These are phyloP conservation scores for Perkinsus marinus DNA, from an alignment of 169 alveolate species.

Conservation along the genomic window DNA sequence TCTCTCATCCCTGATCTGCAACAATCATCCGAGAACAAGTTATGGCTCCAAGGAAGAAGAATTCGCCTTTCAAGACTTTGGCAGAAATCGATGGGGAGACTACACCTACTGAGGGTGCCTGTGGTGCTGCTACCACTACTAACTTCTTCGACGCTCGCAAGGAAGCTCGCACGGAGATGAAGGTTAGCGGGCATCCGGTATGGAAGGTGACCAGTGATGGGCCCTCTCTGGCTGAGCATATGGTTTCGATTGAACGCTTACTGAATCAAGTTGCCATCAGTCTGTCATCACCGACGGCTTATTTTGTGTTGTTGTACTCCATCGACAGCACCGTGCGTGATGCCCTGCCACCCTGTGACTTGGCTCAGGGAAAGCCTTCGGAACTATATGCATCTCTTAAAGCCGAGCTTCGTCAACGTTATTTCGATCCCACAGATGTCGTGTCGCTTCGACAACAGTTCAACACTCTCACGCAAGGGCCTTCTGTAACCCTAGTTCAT, in stretches of 20 bases:
- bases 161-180: not conserved
- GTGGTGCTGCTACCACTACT: not conserved
- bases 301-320: not conserved
- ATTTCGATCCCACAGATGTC: not conserved
- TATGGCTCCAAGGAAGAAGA: no score
- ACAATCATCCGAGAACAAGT: no score
- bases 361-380: not conserved
- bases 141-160: not conserved
- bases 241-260: not conserved
- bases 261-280: not conserved
- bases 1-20: no score
- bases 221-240: not conserved
- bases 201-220: not conserved
- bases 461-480: not conserved
- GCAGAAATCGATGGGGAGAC: no score
- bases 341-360: not conserved
- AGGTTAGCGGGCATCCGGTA: not conserved
- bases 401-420: not conserved
- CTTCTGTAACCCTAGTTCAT: not conserved
- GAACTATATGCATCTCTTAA: not conserved
- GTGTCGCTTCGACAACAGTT: not conserved
- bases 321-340: not conserved
- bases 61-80: no score
- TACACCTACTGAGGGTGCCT: no score
- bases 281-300: not conserved